Conservation (phyloP, 2,329 filamentous ascomycete species). For the Dryadomyces sulphureus region DNA sequence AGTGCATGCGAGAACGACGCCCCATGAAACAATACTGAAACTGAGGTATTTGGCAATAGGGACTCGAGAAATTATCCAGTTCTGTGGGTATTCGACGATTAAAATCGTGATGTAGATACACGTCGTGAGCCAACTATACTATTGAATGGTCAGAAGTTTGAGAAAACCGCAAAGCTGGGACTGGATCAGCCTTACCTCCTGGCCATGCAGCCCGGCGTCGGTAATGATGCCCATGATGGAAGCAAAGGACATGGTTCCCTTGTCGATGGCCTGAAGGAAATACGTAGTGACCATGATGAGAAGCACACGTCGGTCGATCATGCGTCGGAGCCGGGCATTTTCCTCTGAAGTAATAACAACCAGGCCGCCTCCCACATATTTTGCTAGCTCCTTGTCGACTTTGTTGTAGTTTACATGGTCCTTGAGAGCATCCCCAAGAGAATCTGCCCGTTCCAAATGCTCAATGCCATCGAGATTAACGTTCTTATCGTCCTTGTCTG, state of each 20-base stretch:
- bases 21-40: conserved; percentile 51
- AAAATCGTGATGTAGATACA: conserved; percentile 62
- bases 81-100: conserved; percentile 58
- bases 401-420: no score
- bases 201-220: conserved; percentile 31
- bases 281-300: conserved; percentile 60
- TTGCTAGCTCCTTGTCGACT: conserved; percentile 54
- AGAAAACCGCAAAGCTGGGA: background rate
- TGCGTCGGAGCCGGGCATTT: conserved; percentile 42
- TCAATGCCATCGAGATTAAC: no score
- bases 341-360: conserved; percentile 45
- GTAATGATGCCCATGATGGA: conserved; percentile 46
- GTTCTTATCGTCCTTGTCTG: no score
- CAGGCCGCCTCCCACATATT: conserved; percentile 44
- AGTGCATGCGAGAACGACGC: conserved; percentile 42
- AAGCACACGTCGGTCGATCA: conserved; percentile 55
- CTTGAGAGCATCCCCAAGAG: no score
- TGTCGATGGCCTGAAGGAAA: conserved; percentile 56
- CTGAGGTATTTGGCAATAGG: conserved; percentile 54
- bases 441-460: no score
- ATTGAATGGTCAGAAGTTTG: background rate
- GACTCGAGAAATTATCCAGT: conserved; percentile 34
- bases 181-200: conserved; percentile 8
- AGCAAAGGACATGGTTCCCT: conserved; percentile 50
- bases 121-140: conserved; percentile 59